These are phyloP conservation scores for Malassezia nana DNA, from an alignment of 1,284 basidiomycete genomes.

Conservation along the genomic window DNA sequence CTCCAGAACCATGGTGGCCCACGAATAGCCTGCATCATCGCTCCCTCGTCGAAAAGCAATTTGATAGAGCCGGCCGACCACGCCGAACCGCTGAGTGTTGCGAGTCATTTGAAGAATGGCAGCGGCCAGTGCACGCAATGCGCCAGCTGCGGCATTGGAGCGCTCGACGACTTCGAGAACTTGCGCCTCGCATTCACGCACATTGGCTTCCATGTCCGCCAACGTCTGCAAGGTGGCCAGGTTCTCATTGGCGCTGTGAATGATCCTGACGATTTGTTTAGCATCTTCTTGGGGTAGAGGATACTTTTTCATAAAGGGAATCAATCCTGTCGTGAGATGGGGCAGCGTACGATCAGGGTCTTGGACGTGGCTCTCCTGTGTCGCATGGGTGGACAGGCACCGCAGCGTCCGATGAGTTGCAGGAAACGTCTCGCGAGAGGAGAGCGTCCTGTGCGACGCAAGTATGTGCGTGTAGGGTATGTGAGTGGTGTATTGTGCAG, in stretches of 20 bases:
- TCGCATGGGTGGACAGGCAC: neutral
- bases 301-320: conserved; percentile 5
- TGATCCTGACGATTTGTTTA: neutral
- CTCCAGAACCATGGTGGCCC: conserved; percentile 35
- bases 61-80: neutral
- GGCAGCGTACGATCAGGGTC: neutral
- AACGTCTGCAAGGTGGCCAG: neutral
- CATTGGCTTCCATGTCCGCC: neutral
- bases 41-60: conserved; percentile 16
- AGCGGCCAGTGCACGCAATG: conserved; percentile 6
- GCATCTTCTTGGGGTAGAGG: conserved; percentile 4
- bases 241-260: neutral
- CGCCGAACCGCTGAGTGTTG: neutral
- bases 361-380: neutral
- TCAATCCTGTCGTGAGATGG: neutral
- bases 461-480: too few relatives aligned
- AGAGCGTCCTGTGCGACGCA: too few relatives aligned
- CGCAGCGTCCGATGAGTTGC: neutral
- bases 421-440: too few relatives aligned
- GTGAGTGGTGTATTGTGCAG: neutral
- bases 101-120: conserved; percentile 8
- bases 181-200: conserved; percentile 1
- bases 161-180: conserved; percentile 6
- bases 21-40: conserved; percentile 33
- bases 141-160: neutral